Evolutionary conservation across 2,329 filamentous ascomycete species (phyloP).

Genomic region (Helotiales sp.): DNA sequence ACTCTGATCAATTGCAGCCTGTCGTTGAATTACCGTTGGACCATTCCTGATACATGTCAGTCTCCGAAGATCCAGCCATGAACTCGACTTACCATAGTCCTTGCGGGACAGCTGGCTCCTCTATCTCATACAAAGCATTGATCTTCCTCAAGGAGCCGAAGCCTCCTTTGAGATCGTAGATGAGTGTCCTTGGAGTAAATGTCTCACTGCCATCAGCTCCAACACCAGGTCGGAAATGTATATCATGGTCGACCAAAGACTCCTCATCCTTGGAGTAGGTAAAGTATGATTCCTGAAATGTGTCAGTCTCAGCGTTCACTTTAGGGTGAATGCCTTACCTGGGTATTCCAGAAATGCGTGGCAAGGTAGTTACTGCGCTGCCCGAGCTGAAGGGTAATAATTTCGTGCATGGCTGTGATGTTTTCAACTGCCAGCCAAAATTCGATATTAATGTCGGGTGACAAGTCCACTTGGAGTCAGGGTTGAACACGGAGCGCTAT

Average conservation of each 20-base stretch:
- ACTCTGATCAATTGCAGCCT: constrained; percentile 69
- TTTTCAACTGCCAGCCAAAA: not conserved
- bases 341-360: constrained; percentile 97
- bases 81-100: constrained; percentile 47
- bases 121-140: constrained; percentile 76
- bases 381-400: constrained; percentile 91
- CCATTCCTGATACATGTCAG: constrained; percentile 59
- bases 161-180: constrained; percentile 93
- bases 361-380: constrained; percentile 91
- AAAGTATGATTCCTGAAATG: constrained; percentile 89
- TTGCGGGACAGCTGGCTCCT: constrained; percentile 40
- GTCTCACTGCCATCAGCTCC: constrained; percentile 87
- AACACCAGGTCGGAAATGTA: constrained; percentile 86
- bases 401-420: constrained; percentile 78
- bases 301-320: constrained; percentile 21
- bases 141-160: constrained; percentile 89
- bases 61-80: not conserved
- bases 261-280: constrained; percentile 75
- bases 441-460: not conserved
- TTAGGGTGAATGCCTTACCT: constrained; percentile 55
- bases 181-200: constrained; percentile 86
- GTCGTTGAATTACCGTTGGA: constrained; percentile 68
- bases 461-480: not conserved
- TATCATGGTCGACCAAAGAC: constrained; percentile 76
- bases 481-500: not conserved